These are phyloP conservation scores for Brettanomyces nanus DNA, from an alignment of 805 yeast species.

Conservation along the genomic window DNA sequence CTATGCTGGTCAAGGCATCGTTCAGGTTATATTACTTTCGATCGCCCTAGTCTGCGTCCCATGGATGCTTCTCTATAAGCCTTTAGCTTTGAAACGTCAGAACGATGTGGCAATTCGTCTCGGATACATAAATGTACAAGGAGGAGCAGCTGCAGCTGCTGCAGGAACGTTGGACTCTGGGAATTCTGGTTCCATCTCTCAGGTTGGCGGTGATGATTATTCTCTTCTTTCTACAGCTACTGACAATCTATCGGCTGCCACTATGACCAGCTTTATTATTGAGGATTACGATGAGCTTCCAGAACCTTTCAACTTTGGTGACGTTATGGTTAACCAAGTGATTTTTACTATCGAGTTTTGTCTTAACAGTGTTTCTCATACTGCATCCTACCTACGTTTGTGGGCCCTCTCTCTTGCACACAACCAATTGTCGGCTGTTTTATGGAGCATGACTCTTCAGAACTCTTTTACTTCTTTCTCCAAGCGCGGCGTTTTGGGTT, in stretches of 20 bases:
- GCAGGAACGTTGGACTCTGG: too few species aligned
- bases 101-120: conserved; percentile 43
- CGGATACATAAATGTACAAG: conserved; percentile 42
- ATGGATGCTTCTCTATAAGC: conserved; percentile 62
- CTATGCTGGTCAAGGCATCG: conserved; percentile 54
- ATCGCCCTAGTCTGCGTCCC: conserved; percentile 66
- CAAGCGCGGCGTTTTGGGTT: conserved; percentile 44
- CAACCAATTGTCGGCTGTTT: conserved; percentile 66
- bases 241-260: conserved; percentile 25
- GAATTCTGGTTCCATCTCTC: too few species aligned
- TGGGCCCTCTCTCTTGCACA: conserved; percentile 80
- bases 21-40: conserved; percentile 49
- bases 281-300: conserved; percentile 11
- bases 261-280: background rate
- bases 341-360: conserved; percentile 78
- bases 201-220: too few species aligned
- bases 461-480: conserved; percentile 44
- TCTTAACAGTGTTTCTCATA: conserved; percentile 70
- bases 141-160: background rate
- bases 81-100: conserved; percentile 35
- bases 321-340: conserved; percentile 69
- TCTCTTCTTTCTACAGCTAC: conserved; percentile 15
- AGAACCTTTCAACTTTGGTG: conserved; percentile 46
- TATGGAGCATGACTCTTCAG: conserved; percentile 70
- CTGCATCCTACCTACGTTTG: conserved; percentile 68